phyloP scores from a whole-genome alignment of 192 early-diverging fungal genomes.

The Coemansia sp. region DNA sequence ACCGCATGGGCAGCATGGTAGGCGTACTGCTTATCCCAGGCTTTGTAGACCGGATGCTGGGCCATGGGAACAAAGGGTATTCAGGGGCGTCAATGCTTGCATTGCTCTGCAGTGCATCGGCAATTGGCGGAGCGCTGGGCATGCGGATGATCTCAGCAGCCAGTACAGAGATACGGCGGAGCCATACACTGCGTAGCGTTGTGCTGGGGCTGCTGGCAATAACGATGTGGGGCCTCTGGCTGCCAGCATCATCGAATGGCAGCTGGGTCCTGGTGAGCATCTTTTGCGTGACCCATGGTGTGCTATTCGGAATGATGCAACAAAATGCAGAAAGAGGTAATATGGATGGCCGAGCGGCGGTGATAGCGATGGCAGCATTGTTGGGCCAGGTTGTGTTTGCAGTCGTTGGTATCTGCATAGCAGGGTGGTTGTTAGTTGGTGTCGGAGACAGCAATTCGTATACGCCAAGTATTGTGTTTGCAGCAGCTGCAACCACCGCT shows the following conservation, averaged over 20 bases:
- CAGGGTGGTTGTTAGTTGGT: slow-evolving; percentile 20
- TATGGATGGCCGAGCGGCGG: not conserved
- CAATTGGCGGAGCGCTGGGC: not conserved
- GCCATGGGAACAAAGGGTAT: not conserved
- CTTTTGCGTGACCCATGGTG: slow-evolving; percentile 19
- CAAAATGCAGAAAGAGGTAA: not conserved
- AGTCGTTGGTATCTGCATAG: slow-evolving; percentile 11
- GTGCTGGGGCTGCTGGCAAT: not conserved
- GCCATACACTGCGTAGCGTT: not conserved
- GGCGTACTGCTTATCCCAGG: slow-evolving; percentile 15
- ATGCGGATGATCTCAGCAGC: not conserved
- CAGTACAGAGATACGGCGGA: not conserved
- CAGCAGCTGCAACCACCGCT: not conserved
- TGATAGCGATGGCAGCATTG: not conserved
- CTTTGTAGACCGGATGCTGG: slow-evolving; percentile 6
- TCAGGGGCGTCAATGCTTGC: slow-evolving; percentile 11
- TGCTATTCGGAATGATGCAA: slow-evolving; percentile 11
- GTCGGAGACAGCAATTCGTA: slow-evolving; percentile 10
- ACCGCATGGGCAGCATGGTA: slow-evolving; percentile 8
- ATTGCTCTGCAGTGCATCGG: slow-evolving; percentile 5
- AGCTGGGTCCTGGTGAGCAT: slow-evolving; percentile 12
- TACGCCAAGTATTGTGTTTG: slow-evolving; percentile 7
- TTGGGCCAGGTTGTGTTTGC: not conserved
- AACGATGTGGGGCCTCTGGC: slow-evolving; percentile 32
- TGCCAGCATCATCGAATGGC: slow-evolving; percentile 17